phyloP scores from a whole-genome alignment of 768 basidiomycete genomes.

The Rubroboletus pulcherrimus region DNA sequence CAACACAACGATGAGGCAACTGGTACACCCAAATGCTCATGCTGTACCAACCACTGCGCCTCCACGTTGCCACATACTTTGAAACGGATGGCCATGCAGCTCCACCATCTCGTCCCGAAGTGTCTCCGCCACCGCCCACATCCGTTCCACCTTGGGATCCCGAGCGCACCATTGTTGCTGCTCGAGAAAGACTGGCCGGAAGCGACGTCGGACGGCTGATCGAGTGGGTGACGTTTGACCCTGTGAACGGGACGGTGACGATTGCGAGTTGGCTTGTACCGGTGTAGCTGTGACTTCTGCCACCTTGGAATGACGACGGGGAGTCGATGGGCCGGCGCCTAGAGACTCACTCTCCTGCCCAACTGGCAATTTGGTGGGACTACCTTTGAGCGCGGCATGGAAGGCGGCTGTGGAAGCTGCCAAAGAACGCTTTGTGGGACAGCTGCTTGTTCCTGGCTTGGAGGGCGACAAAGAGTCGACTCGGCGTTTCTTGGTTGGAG shows the following conservation, averaged over 20 bases:
- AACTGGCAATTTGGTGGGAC: constrained; percentile 1
- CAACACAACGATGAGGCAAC: not conserved
- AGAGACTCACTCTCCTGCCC: not conserved
- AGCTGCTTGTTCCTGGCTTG: constrained; percentile 13
- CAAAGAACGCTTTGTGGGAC: constrained; percentile 6
- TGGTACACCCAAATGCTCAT: not conserved
- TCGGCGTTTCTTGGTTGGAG: constrained; percentile 43
- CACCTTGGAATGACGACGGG: constrained; percentile 12
- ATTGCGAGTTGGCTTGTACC: constrained; percentile 21
- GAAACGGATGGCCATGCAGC: constrained; percentile 14
- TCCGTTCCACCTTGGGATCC: constrained; percentile 36
- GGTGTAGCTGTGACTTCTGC: not conserved
- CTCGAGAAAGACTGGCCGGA: constrained; percentile 48
- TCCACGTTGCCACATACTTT: not conserved
- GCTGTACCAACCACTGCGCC: not conserved
- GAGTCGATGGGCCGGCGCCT: constrained; percentile 24
- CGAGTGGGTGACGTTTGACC: constrained; percentile 7
- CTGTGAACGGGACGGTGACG: constrained; percentile 21
- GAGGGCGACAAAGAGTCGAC: constrained; percentile 15
- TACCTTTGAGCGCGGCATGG: constrained; percentile 13
- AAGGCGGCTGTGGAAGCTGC: constrained; percentile 14
- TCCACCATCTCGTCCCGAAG: constrained; percentile 14
- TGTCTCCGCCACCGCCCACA: constrained; percentile 22
- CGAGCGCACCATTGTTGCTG: constrained; percentile 44
- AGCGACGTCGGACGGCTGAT: constrained; percentile 34